Evolutionary conservation across 139 green algal species (phyloP).

Genomic region (Yamagishiella unicocca): DNA sequence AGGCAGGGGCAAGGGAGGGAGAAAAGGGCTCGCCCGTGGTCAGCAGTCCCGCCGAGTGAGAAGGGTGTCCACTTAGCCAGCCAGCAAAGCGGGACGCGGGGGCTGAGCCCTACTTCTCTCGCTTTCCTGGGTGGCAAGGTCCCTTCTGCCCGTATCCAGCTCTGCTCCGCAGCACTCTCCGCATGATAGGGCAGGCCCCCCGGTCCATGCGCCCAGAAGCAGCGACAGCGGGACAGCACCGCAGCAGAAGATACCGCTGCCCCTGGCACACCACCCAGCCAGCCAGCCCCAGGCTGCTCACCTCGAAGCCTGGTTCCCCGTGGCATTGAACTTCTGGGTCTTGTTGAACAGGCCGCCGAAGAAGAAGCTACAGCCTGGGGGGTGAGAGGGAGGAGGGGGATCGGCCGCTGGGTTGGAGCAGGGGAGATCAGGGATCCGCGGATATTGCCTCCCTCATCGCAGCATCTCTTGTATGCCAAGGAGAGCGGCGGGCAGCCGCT

Average conservation of each 20-base stretch:
- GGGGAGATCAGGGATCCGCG: background rate
- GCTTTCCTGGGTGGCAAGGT: too few relatives aligned
- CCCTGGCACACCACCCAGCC: background rate
- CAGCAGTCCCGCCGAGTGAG: too few relatives aligned
- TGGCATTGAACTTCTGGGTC: slow-evolving; percentile 81
- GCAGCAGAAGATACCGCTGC: too few relatives aligned
- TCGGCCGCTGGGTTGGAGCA: background rate
- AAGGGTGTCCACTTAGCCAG: too few relatives aligned
- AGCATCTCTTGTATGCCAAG: too few relatives aligned
- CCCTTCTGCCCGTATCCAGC: too few relatives aligned
- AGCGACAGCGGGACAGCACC: too few relatives aligned
- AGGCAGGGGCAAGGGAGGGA: background rate
- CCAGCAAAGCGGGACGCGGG: too few relatives aligned
- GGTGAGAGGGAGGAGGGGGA: background rate
- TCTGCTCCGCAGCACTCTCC: too few relatives aligned
- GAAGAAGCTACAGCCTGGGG: slow-evolving; percentile 88
- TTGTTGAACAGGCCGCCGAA: slow-evolving; percentile 83
- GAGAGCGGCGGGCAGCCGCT: too few relatives aligned
- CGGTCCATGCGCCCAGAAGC: background rate
- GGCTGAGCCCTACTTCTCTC: background rate
- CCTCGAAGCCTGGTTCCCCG: slow-evolving; percentile 75
- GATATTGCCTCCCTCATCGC: background rate
- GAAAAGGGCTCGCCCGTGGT: too few relatives aligned
- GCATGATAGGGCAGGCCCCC: too few relatives aligned
- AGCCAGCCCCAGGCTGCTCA: background rate